These are phyloP conservation scores for Podospora tetraspora DNA, from an alignment of 495 filamentous ascomycete genomes.

Conservation along the genomic window DNA sequence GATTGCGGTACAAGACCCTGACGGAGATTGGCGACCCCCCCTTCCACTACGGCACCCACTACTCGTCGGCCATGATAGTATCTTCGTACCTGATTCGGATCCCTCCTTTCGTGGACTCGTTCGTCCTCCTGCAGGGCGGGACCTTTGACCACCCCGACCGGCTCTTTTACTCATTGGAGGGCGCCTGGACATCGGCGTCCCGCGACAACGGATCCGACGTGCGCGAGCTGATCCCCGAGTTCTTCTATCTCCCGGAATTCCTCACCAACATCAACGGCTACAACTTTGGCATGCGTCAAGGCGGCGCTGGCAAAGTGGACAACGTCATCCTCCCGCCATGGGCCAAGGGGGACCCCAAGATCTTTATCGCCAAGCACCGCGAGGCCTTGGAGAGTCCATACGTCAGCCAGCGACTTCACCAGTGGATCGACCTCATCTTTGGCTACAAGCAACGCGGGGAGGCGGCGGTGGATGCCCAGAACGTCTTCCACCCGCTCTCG, in stretches of 20 bases:
- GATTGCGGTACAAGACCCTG: constrained; percentile 77
- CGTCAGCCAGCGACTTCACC: constrained; percentile 82
- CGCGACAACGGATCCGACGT: constrained; percentile 88
- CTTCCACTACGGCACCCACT: constrained; percentile 97
- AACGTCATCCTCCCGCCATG: constrained; percentile 84
- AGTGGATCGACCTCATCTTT: constrained; percentile 96
- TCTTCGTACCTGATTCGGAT: constrained; percentile 91
- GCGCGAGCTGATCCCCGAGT: constrained; percentile 89
- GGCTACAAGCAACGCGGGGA: constrained; percentile 93
- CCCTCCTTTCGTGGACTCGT: constrained; percentile 94
- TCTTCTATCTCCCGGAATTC: constrained; percentile 95
- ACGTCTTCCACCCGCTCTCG: constrained; percentile 92
- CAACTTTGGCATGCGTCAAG: constrained; percentile 85
- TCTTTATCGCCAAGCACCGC: constrained; percentile 90
- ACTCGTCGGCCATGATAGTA: constrained; percentile 98
- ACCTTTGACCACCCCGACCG: constrained; percentile 93
- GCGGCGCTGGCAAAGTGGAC: constrained; percentile 69
- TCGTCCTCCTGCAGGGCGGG: constrained; percentile 94
- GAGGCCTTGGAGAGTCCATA: constrained; percentile 93
- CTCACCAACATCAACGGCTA: constrained; percentile 85
- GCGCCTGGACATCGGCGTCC: constrained; percentile 87
- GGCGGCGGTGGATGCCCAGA: constrained; percentile 82
- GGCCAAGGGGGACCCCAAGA: constrained; percentile 94
- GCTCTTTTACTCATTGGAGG: constrained; percentile 87
- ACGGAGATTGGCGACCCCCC: constrained; percentile 87